Evolutionary conservation across 2,329 filamentous ascomycete species (phyloP).

Genomic region (Neocatenulostroma microsporum): DNA sequence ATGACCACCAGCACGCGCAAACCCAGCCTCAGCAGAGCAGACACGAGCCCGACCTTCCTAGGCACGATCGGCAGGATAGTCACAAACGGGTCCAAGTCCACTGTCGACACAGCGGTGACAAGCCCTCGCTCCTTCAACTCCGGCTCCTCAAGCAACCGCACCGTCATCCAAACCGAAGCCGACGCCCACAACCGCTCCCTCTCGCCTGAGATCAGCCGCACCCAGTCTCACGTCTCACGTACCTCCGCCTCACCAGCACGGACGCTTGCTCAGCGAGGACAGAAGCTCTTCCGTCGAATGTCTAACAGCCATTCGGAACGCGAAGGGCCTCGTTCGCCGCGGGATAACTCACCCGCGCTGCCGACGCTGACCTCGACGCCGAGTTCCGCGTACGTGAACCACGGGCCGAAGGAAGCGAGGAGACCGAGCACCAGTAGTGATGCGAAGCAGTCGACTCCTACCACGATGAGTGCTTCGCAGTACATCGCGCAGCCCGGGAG

Average conservation of each 20-base stretch:
- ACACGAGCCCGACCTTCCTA: conserved; percentile 22
- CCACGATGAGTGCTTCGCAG: too few species aligned
- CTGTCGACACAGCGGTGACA: conserved; percentile 12
- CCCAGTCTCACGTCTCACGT: conserved; percentile 11
- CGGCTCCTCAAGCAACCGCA: conserved; percentile 21
- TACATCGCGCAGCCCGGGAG: too few species aligned
- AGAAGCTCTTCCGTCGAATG: conserved; percentile 26
- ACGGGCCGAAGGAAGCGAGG: conserved; percentile 4
- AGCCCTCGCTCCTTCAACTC: conserved; percentile 20
- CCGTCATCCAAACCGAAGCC: conserved; percentile 16
- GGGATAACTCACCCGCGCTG: conserved; percentile 16
- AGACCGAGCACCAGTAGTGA: conserved; percentile 12
- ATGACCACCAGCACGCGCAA: conserved; percentile 15
- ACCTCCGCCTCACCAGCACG: conserved; percentile 19
- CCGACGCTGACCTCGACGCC: conserved; percentile 19
- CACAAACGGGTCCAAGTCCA: conserved; percentile 11
- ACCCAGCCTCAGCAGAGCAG: conserved; percentile 21
- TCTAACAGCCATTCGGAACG: conserved; percentile 18
- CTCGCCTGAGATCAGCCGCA: not conserved
- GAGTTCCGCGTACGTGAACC: conserved; percentile 15
- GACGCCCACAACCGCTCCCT: conserved; percentile 1
- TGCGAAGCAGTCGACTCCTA: too few species aligned
- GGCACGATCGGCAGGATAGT: conserved; percentile 12
- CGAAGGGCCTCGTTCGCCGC: conserved; percentile 6
- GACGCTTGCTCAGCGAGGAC: conserved; percentile 24